Evolutionary conservation across 768 basidiomycete species (phyloP), one percentile per base, ranked within the genome.

Genomic region (Boletus eberwhitei): DNA sequence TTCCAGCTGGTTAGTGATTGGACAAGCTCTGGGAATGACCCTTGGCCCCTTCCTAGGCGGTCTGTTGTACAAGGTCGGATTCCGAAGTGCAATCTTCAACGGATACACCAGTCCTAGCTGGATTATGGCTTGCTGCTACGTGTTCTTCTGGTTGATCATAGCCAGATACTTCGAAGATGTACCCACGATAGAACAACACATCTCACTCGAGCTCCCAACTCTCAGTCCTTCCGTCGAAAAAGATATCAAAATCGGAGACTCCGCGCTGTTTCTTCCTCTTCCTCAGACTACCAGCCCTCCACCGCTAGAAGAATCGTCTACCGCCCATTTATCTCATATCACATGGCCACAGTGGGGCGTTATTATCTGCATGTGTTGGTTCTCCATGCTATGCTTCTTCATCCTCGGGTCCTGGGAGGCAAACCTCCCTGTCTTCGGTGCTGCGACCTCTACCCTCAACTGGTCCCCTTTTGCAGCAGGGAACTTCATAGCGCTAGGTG

Each of bases 351-450:
- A 80, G 55, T 80, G 79, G 76, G 81, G 80, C n/a, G 79, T 83
- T 53, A 73, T 80, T 21, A 59, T 76, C 37, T 84, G 79, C 64
- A 85, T 87, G 81, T 86, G 83, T 65, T 87, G 83, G 79, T 84
- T 81, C 62, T 77, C 84, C 42, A 85, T 84, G 81, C 76, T 81
- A n/a, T 84, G 79, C 68, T 87, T 86, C 74, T 85, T 87, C 70
- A 76, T 86, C 63, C 80, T 88, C 54, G 84, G 83, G 9, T 78
- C 80, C 14, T 87, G 84, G 84, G 85, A 88, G 66, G 74, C 81
- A 43, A 85, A 85, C 66, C 79, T 87, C 48, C 85, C 84, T 36
- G 77, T 86, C 53, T 86, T 80, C 64, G 77, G 79, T 24, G 76
- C 78, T 41, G 63, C 58, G 21, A 66, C 61, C 5, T 64, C 69